Conservation (phyloP, 108 stramenopile species). For the Nitzschia sp. region DNA sequence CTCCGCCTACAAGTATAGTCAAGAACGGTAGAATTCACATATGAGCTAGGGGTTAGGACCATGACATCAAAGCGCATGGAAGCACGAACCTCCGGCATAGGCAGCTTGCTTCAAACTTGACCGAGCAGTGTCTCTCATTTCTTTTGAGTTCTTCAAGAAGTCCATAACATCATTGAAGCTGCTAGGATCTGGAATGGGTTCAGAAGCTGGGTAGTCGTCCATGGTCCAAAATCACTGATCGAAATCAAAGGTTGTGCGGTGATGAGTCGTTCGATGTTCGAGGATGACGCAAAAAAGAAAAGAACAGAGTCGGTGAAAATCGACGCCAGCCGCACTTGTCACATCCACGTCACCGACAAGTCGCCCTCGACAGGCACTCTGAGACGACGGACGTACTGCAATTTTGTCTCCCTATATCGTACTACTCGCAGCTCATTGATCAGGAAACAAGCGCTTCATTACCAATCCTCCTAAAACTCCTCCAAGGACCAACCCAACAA, state of each 20-base stretch:
- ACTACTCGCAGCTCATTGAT: no score
- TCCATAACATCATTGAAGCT: slow-evolving; percentile 41
- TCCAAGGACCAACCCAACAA: slow-evolving; percentile 42
- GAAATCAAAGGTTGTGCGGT: no score
- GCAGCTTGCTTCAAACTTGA: slow-evolving; percentile 50
- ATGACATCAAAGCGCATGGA: neutral
- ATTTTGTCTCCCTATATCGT: no score
- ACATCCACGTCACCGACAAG: neutral
- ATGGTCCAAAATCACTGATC: slow-evolving; percentile 10
- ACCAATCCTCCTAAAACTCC: slow-evolving; percentile 45
- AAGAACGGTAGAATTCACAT: neutral
- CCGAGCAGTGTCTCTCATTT: slow-evolving; percentile 52
- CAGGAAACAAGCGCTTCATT: slow-evolving; percentile 50
- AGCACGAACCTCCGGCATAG: slow-evolving; percentile 38
- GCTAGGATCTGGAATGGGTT: slow-evolving; percentile 41
- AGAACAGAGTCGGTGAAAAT: no score
- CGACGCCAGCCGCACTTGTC: neutral
- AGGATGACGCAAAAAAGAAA: no score
- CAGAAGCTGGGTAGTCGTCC: slow-evolving; percentile 54
- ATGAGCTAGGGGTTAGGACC: neutral
- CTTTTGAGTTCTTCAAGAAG: slow-evolving; percentile 39
- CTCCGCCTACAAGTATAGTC: slow-evolving; percentile 26
- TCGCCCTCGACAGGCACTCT: no score
- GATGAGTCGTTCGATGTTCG: no score
- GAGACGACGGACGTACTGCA: no score